phyloP scores from a whole-genome alignment of 257 asterid genomes.

The Scutellaria baicalensis region DNA sequence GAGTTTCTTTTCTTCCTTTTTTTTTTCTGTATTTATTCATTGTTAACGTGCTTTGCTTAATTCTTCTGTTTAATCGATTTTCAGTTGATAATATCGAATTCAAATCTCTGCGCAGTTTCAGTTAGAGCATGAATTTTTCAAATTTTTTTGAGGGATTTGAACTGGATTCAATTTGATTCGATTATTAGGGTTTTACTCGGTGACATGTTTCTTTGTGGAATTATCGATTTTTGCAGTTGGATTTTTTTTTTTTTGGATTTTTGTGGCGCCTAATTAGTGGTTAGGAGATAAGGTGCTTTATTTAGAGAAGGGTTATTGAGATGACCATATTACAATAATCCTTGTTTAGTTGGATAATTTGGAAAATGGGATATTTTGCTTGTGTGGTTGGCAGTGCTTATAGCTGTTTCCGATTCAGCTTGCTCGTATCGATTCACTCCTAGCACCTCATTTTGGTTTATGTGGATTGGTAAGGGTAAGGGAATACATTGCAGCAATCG shows the following conservation, averaged over 20 bases:
- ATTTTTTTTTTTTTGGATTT: background rate
- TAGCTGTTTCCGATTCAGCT: too few relatives aligned
- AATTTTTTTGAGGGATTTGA: background rate
- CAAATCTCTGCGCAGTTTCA: background rate
- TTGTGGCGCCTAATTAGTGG: background rate
- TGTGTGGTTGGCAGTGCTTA: background rate
- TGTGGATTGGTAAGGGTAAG: too few relatives aligned
- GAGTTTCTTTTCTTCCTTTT: too few relatives aligned
- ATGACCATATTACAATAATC: background rate
- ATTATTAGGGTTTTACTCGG: background rate
- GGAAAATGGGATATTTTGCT: background rate
- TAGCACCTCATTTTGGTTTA: too few relatives aligned
- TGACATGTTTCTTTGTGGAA: background rate
- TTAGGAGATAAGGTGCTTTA: background rate
- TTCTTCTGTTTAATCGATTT: background rate
- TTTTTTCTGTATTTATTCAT: background rate
- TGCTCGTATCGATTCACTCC: too few relatives aligned
- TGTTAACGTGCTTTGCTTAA: background rate
- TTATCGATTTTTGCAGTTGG: background rate
- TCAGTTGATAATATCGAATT: too few relatives aligned
- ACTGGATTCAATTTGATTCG: background rate
- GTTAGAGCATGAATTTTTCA: slow-evolving; percentile 1
- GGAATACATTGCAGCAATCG: too few relatives aligned
- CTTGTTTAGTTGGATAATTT: background rate
- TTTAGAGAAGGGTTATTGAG: background rate